phyloP scores from a whole-genome alignment of 2,329 filamentous ascomycete species.

The Pestalotiopsis fici region DNA sequence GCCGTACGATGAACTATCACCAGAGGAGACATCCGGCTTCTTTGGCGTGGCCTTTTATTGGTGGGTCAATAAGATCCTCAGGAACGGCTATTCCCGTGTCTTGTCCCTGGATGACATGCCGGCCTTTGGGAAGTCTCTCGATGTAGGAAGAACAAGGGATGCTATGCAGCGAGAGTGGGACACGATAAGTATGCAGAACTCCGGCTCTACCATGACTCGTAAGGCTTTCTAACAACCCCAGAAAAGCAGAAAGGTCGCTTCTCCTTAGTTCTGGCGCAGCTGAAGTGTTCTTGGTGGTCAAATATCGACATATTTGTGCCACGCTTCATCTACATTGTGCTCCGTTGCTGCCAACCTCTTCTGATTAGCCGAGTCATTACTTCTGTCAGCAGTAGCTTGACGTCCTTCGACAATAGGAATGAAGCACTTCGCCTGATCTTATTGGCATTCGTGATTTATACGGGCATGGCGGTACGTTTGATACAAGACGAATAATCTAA shows the following conservation, averaged over 20 bases:
- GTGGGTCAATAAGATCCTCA: background rate
- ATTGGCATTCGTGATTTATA: background rate
- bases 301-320: background rate
- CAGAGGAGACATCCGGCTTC: background rate
- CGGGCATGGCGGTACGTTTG: background rate
- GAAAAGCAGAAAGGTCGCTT: background rate
- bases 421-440: background rate
- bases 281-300: background rate
- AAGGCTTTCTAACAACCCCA: background rate
- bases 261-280: background rate
- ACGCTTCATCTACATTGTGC: background rate
- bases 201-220: background rate
- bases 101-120: background rate
- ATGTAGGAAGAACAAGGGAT: background rate
- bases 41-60: background rate
- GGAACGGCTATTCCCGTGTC: background rate
- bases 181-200: background rate
- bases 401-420: background rate
- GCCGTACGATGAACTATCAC: background rate
- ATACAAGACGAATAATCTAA: background rate
- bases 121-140: background rate
- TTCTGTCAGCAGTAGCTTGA: background rate
- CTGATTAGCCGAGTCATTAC: background rate
- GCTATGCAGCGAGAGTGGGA: background rate
- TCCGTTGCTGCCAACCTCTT: background rate